Conservation (phyloP, 106 monocot genomes). For the Alisma plantagoaquatica region DNA sequence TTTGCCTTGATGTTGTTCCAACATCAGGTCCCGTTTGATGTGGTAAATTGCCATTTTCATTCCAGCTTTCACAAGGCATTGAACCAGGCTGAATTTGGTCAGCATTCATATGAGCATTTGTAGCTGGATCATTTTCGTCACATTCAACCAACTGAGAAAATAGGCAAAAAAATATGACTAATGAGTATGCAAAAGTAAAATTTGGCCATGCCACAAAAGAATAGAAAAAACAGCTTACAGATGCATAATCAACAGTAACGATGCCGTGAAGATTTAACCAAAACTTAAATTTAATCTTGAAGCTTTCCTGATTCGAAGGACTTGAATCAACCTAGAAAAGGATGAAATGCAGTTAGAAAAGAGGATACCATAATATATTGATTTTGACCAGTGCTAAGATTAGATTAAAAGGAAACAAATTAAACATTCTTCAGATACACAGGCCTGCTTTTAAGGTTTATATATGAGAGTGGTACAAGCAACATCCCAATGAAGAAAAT, state of each 20-base stretch:
- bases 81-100: background rate
- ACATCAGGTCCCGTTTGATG: too few species aligned
- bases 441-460: too few species aligned
- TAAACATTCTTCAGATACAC: too few species aligned
- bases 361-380: too few species aligned
- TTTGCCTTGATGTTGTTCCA: too few species aligned
- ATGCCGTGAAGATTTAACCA: conserved; percentile 9
- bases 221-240: conserved; percentile 2
- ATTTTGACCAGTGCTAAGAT: too few species aligned
- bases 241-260: conserved; percentile 11
- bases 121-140: background rate
- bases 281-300: conserved; percentile 4
- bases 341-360: too few species aligned
- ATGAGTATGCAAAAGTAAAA: background rate
- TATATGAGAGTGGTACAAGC: too few species aligned
- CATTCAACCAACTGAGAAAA: conserved; percentile 1
- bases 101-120: background rate
- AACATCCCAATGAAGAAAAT: too few species aligned
- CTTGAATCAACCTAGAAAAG: too few species aligned
- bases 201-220: background rate
- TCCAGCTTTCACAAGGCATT: too few species aligned
- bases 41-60: background rate
- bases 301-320: background rate
- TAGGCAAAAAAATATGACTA: background rate
- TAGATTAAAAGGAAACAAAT: too few species aligned